These are phyloP conservation scores for Ustilago vetiveriae DNA, from an alignment of 1,284 basidiomycete species.

Conservation along the genomic window DNA sequence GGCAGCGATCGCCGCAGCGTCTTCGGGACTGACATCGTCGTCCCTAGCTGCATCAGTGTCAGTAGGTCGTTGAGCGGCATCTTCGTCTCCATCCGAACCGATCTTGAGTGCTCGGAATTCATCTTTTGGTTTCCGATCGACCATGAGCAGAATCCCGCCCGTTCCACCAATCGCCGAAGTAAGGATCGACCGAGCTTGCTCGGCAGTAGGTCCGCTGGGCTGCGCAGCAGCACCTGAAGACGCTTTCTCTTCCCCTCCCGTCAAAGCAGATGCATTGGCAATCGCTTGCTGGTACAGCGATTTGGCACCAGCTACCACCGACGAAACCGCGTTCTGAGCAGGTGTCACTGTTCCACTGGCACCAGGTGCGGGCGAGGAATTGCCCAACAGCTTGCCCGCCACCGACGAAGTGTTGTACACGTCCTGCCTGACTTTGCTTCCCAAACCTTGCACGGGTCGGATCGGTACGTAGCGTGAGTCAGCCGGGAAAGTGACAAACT, in stretches of 20 bases:
- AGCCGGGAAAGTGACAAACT: slow-evolving; percentile 82
- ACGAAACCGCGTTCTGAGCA: slow-evolving; percentile 2
- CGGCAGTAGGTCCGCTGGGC: slow-evolving; percentile 38
- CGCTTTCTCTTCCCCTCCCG: no score
- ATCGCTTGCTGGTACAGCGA: slow-evolving; percentile 35
- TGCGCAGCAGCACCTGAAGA: no score
- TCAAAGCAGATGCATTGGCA: slow-evolving; percentile 22
- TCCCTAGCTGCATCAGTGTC: slow-evolving; percentile 7
- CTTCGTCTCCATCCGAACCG: slow-evolving; percentile 24
- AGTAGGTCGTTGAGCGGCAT: slow-evolving; percentile 2
- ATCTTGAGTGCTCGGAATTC: slow-evolving; percentile 52
- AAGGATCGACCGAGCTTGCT: slow-evolving; percentile 51
- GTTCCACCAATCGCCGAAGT: slow-evolving; percentile 56
- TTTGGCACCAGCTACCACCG: slow-evolving; percentile 12
- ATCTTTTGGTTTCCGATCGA: slow-evolving; percentile 54
- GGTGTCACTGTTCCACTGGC: slow-evolving; percentile 56
- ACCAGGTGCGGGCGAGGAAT: slow-evolving; percentile 49
- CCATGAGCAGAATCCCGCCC: slow-evolving; percentile 63
- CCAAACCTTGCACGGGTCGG: slow-evolving; percentile 73
- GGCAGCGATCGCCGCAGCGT: slow-evolving; percentile 52
- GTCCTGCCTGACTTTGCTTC: slow-evolving; percentile 45
- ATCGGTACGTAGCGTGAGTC: slow-evolving; percentile 89
- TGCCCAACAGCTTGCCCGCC: slow-evolving; percentile 52
- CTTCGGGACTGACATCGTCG: slow-evolving; percentile 52
- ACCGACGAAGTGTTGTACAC: slow-evolving; percentile 56